phyloP scores from a whole-genome alignment of 352 stramenopile species.

The Phytophthora pisi region DNA sequence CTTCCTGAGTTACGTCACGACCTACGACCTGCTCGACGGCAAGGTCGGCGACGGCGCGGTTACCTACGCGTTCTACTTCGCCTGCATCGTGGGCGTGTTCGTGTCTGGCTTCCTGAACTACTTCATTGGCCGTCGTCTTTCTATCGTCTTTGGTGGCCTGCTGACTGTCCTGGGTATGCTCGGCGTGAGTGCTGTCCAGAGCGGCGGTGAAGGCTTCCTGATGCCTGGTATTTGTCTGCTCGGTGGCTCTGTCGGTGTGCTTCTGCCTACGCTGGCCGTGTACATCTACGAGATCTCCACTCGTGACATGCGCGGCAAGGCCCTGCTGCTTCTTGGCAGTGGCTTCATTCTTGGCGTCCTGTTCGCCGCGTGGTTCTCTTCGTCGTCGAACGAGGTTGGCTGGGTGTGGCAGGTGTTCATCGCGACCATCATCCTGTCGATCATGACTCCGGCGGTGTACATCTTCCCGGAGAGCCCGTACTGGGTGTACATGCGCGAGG shows the following conservation, averaged over 20 bases:
- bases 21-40: conserved; percentile 71
- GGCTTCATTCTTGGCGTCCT: conserved; percentile 74
- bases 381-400: conserved; percentile 70
- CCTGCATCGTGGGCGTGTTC: conserved; percentile 54
- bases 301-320: conserved; percentile 83
- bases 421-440: conserved; percentile 73
- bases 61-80: conserved; percentile 77
- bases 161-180: conserved; percentile 76
- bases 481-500: conserved; percentile 84
- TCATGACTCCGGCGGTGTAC: conserved; percentile 83
- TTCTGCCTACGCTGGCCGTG: conserved; percentile 75
- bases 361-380: conserved; percentile 70
- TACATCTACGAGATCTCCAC: conserved; percentile 91
- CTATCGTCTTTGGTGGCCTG: conserved; percentile 74
- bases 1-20: conserved; percentile 80
- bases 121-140: conserved; percentile 77
- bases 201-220: conserved; percentile 56
- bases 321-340: conserved; percentile 72
- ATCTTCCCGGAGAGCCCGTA: conserved; percentile 88
- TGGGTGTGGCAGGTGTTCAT: conserved; percentile 90
- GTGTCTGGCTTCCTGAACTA: conserved; percentile 64
- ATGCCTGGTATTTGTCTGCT: conserved; percentile 70
- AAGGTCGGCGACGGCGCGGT: conserved; percentile 64
- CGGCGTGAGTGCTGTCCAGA: conserved; percentile 63
- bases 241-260: conserved; percentile 58